Conservation (phyloP, 1,139 yeast species). For the Groenewaldozyma auringiensis region DNA sequence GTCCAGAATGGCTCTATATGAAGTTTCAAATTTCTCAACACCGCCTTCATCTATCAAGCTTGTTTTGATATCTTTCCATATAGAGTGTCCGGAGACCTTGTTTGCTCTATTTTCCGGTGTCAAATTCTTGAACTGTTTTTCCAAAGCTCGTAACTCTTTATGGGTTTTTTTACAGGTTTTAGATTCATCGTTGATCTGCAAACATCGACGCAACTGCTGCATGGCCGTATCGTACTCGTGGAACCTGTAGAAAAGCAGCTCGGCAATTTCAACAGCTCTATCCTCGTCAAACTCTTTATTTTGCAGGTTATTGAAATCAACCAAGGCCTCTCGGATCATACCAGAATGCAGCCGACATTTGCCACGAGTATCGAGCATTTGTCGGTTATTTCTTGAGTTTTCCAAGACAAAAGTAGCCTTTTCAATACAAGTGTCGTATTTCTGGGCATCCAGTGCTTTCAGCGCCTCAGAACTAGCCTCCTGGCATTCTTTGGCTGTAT, state of each 20-base stretch:
- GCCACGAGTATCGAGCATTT: conserved; percentile 26
- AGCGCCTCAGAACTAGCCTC: conserved; percentile 12
- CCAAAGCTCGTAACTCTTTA: conserved; percentile 39
- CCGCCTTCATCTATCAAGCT: conserved; percentile 15
- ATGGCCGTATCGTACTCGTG: conserved; percentile 46
- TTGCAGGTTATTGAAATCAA: conserved; percentile 28
- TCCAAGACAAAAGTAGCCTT: conserved; percentile 26
- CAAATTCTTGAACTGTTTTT: conserved; percentile 24
- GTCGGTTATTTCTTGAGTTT: conserved; percentile 25
- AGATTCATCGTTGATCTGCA: conserved; percentile 63
- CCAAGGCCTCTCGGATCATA: conserved; percentile 26
- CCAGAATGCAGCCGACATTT: conserved; percentile 24
- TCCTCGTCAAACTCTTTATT: conserved; percentile 20
- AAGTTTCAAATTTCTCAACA: conserved; percentile 15
- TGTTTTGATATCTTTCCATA: conserved; percentile 24
- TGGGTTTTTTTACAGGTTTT: conserved; percentile 44
- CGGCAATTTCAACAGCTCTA: conserved; percentile 31
- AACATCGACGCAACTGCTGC: conserved; percentile 48
- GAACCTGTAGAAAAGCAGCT: conserved; percentile 43
- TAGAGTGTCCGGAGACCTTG: conserved; percentile 34
- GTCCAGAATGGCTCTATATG: conserved; percentile 21
- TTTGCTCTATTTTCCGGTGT: conserved; percentile 12
- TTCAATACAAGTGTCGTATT: conserved; percentile 25
- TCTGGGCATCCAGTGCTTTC: conserved; percentile 15
- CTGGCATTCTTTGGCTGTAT: conserved; percentile 7